Evolutionary conservation across 164 flowering plant genomes (phyloP), one percentile per base, ranked within the genome.

Genomic region (Sextonia rubra): DNA sequence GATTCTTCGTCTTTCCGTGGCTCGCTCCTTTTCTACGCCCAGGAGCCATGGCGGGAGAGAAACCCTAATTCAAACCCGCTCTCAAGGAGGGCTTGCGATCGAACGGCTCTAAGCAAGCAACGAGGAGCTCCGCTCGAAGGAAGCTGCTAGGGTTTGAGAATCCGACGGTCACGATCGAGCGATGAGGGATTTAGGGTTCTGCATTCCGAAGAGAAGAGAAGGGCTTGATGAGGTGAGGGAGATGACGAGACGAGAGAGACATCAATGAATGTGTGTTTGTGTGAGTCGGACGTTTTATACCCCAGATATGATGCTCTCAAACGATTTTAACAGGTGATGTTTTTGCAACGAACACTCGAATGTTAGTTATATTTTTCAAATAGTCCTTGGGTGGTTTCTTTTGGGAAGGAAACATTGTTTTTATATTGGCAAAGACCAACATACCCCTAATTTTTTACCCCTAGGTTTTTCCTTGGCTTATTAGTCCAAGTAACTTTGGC

Each of bases 1-100:
- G 81, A 58, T 76, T 73, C 79, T 82, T 84, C 14, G 75, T 73
- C 74, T 73, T 73, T 83, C 86, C 7, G 79, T 84, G 80, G 63
- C 79, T 87, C 27, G 86, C 93, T 80, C 93, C 97, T 60, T 70
- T 86, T 82, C 76, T 85, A 58, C 97, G 91, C 83, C 87, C 89
- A 68, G 89, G 90, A 82, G 97, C 87, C 98, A 94, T 94, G 81
- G 85, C 80, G 77, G 32, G 5, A 47, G 20, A 71, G n/a, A 68
- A 77, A 75, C 76, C 80, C 77, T 72, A 77, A 72, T 56, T 69
- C 79, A 68, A 66, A 66, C 52, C 61, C 76, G 56, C 22, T 48
- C 22, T 52, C 73, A n/a, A 47, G 20, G 26, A 79, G 70, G 70
- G 78, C 73, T 29, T 29, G 9, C 47, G 67, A 27, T 64, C n/a